Conservation (phyloP, 2,329 filamentous ascomycete species). For the Curvularia verruculosa region DNA sequence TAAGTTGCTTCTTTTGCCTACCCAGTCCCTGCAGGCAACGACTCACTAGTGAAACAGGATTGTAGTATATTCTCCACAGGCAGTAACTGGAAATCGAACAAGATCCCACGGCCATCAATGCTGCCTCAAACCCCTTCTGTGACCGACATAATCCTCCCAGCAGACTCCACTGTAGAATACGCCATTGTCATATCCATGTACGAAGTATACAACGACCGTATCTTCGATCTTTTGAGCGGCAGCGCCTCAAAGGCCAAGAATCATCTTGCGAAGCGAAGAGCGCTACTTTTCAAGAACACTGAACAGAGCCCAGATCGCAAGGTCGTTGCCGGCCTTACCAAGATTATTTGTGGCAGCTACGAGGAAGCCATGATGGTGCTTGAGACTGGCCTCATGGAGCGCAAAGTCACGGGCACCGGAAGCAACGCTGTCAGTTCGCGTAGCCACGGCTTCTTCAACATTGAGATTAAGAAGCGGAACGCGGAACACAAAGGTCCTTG, state of each 20-base stretch:
- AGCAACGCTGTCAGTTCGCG: conserved; percentile 92
- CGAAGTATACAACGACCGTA: conserved; percentile 97
- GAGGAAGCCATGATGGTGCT: conserved; percentile 87
- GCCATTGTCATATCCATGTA: conserved; percentile 95
- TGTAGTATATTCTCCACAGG: conserved; percentile 62
- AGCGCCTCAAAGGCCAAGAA: conserved; percentile 62
- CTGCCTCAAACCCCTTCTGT: conserved; percentile 78
- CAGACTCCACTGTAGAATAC: conserved; percentile 77
- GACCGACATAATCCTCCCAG: conserved; percentile 68
- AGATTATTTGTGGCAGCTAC: conserved; percentile 82
- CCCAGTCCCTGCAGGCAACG: conserved; percentile 27
- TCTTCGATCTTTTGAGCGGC: conserved; percentile 85
- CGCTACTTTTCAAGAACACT: conserved; percentile 89
- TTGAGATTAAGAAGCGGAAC: conserved; percentile 87
- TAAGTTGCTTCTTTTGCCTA: conserved; percentile 41
- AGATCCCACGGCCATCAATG: conserved; percentile 71
- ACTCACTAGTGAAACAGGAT: conserved; percentile 55
- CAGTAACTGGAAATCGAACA: conserved; percentile 60
- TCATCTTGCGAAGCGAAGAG: conserved; percentile 67
- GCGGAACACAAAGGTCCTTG: conserved; percentile 65
- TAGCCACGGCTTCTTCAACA: conserved; percentile 94
- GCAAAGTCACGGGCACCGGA: conserved; percentile 85
- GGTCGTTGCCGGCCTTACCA: conserved; percentile 87
- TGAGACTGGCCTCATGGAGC: conserved; percentile 85
- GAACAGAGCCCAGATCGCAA: conserved; percentile 90